phyloP scores from a whole-genome alignment of 2,329 filamentous ascomycete genomes.

The Aspergillus phoenicis region DNA sequence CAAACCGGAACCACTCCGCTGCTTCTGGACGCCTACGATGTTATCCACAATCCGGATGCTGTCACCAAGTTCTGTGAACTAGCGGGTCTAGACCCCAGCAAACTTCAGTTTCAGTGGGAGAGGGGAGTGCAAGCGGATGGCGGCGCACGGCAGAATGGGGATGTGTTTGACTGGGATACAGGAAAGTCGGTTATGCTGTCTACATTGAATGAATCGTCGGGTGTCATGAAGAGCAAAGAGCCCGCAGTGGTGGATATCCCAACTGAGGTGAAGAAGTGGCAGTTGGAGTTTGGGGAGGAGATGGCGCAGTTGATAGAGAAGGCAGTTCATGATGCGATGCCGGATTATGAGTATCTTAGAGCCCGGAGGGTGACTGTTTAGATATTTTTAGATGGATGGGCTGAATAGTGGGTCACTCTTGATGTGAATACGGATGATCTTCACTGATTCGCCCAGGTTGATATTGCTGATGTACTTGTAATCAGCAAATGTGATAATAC shows the following conservation, averaged over 20 bases:
- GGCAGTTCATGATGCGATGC: constrained; percentile 13
- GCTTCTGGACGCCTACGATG: not conserved
- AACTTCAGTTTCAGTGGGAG: not conserved
- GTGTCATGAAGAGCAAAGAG: constrained; percentile 5
- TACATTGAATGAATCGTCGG: not conserved
- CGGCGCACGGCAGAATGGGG: not conserved
- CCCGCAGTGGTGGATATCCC: constrained; percentile 22
- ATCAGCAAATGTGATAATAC: too few species aligned
- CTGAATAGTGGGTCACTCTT: too few species aligned
- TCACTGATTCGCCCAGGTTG: too few species aligned
- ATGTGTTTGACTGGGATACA: not conserved
- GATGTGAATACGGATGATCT: too few species aligned
- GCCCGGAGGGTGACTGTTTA: not conserved
- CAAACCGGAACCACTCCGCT: not conserved
- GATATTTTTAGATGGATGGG: not conserved
- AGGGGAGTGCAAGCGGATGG: not conserved
- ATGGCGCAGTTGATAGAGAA: constrained; percentile 6
- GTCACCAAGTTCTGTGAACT: not conserved
- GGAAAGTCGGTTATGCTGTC: not conserved
- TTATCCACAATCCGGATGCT: not conserved
- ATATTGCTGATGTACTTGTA: too few species aligned
- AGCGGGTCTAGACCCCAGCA: not conserved
- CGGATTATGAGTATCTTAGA: constrained; percentile 16
- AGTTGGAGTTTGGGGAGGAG: constrained; percentile 23
- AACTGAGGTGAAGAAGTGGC: constrained; percentile 28